Evolutionary conservation across 2,329 filamentous ascomycete species (phyloP).

Genomic region (Fusarium praegraminearum): DNA sequence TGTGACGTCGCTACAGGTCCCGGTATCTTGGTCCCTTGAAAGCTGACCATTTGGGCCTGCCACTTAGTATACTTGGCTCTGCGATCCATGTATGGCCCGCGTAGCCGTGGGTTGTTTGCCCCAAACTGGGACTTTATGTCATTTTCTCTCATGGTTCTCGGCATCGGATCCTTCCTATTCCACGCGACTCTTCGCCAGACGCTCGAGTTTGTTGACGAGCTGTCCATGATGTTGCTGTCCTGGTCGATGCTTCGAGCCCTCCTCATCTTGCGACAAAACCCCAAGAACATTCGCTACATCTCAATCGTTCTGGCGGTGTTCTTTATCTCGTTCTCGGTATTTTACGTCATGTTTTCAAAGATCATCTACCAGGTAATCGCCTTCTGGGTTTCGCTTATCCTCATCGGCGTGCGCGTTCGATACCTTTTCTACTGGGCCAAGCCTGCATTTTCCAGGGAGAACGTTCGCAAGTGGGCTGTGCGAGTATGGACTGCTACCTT

Average conservation of each 20-base stretch:
- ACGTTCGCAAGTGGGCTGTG: conserved; percentile 45
- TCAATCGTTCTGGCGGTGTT: conserved; percentile 56
- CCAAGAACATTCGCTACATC: conserved; percentile 48
- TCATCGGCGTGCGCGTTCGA: conserved; percentile 51
- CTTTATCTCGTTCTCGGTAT: conserved; percentile 56
- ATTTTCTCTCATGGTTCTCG: conserved; percentile 56
- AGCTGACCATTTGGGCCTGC: conserved; percentile 10
- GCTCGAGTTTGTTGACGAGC: conserved; percentile 64
- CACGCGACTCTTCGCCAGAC: conserved; percentile 59
- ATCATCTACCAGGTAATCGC: conserved; percentile 59
- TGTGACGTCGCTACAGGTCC: conserved; percentile 17
- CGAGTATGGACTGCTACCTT: conserved; percentile 49
- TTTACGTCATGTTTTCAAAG: conserved; percentile 58
- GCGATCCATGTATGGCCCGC: conserved; percentile 52
- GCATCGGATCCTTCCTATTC: conserved; percentile 58
- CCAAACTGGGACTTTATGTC: conserved; percentile 57
- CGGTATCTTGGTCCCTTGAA: not conserved
- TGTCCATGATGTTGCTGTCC: conserved; percentile 68
- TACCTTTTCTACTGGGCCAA: conserved; percentile 52
- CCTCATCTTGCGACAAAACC: conserved; percentile 58
- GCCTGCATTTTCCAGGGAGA: conserved; percentile 47
- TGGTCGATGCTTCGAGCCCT: conserved; percentile 65
- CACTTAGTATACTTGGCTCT: conserved; percentile 57
- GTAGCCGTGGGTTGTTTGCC: conserved; percentile 48
- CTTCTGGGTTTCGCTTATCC: conserved; percentile 52